These are phyloP conservation scores for Cyclotella cryptica DNA, from an alignment of 108 stramenopile species.

Conservation along the genomic window DNA sequence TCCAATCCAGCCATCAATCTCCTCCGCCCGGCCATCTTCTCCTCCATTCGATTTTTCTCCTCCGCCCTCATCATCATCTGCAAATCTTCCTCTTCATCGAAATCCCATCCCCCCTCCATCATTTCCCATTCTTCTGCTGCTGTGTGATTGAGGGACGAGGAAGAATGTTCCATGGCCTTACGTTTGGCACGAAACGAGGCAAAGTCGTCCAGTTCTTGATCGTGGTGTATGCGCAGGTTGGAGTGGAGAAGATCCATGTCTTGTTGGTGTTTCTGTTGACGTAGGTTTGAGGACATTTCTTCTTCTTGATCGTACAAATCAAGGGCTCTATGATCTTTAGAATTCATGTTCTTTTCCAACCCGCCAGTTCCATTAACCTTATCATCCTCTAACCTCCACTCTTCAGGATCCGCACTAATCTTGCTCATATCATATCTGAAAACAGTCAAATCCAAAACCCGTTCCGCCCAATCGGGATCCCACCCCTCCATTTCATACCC, in stretches of 20 bases:
- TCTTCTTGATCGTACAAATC: not conserved
- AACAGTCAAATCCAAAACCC: constrained; percentile 76
- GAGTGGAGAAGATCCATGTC: constrained; percentile 33
- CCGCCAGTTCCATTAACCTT: not conserved
- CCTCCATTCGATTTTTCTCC: constrained; percentile 2
- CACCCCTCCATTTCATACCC: constrained; percentile 86
- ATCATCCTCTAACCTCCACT: constrained; percentile 36
- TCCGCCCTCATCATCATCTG: constrained; percentile 29
- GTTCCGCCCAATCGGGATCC: constrained; percentile 72
- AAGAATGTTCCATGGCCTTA: constrained; percentile 4
- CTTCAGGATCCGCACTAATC: constrained; percentile 31
- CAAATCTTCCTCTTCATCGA: constrained; percentile 51
- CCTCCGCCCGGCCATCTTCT: constrained; percentile 10
- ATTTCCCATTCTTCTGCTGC: not conserved
- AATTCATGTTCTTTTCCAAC: not conserved
- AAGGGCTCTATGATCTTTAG: not conserved
- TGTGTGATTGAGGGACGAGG: not conserved
- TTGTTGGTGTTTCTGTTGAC: not conserved
- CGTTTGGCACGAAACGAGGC: constrained; percentile 30
- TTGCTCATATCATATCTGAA: constrained; percentile 80
- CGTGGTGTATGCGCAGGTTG: constrained; percentile 43
- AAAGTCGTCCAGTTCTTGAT: constrained; percentile 45
- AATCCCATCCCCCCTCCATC: constrained; percentile 42
- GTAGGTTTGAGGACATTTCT: not conserved
- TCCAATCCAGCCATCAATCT: constrained; percentile 35